Conservation (phyloP, 768 basidiomycete genomes). For the Melanogaster broomeanus region DNA sequence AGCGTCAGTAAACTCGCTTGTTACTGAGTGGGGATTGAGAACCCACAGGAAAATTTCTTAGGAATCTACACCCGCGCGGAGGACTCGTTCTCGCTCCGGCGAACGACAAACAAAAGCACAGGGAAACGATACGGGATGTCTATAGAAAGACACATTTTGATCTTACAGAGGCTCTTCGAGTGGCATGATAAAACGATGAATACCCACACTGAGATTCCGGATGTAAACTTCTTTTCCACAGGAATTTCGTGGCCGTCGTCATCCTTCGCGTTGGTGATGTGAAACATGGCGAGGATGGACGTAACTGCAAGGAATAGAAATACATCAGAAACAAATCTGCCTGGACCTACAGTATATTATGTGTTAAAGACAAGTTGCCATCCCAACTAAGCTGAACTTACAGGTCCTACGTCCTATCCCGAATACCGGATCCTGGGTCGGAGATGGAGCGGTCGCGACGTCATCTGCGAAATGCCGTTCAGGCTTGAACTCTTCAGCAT, state of each 20-base stretch:
- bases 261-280: slow-evolving; percentile 7
- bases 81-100: not conserved
- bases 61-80: not conserved
- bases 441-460: not conserved
- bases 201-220: slow-evolving; percentile 5
- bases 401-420: slow-evolving; percentile 7
- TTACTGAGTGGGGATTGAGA: not conserved
- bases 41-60: not conserved
- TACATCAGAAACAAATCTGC: slow-evolving; percentile 1
- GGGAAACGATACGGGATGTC: slow-evolving; percentile 5
- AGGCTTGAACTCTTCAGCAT: slow-evolving; percentile 6
- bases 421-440: not conserved
- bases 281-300: slow-evolving; percentile 7
- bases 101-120: slow-evolving; percentile 5
- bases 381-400: not conserved
- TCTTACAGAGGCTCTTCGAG: not conserved
- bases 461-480: slow-evolving; percentile 2
- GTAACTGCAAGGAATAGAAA: slow-evolving; percentile 3
- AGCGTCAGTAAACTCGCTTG: not conserved
- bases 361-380: not conserved
- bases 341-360: slow-evolving; percentile 2
- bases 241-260: not conserved
- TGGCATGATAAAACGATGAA: not conserved
- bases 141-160: not conserved
- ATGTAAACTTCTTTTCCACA: slow-evolving; percentile 3